Conservation (phyloP, 805 yeast genomes). For the Allodekkera sacchari region DNA sequence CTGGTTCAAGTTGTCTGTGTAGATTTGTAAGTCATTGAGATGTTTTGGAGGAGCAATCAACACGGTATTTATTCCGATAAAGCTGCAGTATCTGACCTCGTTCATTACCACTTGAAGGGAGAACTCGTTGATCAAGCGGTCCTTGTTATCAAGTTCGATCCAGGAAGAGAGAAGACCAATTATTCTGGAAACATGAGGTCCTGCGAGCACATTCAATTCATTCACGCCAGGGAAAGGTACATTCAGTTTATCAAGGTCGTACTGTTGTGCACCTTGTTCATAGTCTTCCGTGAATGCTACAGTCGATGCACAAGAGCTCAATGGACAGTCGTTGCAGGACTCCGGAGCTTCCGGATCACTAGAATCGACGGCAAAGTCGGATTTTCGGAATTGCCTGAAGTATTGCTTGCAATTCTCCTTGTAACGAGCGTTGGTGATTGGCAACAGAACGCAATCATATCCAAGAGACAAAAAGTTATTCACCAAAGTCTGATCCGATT, state of each 20-base stretch:
- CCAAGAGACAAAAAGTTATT: conserved; percentile 25
- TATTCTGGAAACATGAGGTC: conserved; percentile 31
- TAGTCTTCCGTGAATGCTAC: background rate
- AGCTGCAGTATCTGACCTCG: conserved; percentile 51
- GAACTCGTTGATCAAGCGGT: conserved; percentile 39
- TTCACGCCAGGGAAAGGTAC: conserved; percentile 33
- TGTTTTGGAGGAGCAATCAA: conserved; percentile 60
- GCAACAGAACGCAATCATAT: conserved; percentile 44
- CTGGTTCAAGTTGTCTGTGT: conserved; percentile 32
- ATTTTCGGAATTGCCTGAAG: conserved; percentile 27
- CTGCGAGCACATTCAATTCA: conserved; percentile 36
- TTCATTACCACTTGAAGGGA: conserved; percentile 49
- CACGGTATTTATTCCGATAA: conserved; percentile 47
- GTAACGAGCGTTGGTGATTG: conserved; percentile 46
- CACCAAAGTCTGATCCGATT: conserved; percentile 22
- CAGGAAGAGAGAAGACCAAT: conserved; percentile 59
- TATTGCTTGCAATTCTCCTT: conserved; percentile 33
- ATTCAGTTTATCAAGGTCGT: conserved; percentile 15
- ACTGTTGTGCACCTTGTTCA: conserved; percentile 2
- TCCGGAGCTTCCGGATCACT: background rate
- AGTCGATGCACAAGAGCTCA: background rate
- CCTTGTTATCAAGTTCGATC: conserved; percentile 57
- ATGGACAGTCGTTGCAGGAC: background rate
- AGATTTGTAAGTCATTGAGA: conserved; percentile 41
- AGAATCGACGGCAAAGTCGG: conserved; percentile 2